Base-by-base conservation (phyloP, 192 early-diverging fungal species). In the Phycomyces nitens region DNA sequence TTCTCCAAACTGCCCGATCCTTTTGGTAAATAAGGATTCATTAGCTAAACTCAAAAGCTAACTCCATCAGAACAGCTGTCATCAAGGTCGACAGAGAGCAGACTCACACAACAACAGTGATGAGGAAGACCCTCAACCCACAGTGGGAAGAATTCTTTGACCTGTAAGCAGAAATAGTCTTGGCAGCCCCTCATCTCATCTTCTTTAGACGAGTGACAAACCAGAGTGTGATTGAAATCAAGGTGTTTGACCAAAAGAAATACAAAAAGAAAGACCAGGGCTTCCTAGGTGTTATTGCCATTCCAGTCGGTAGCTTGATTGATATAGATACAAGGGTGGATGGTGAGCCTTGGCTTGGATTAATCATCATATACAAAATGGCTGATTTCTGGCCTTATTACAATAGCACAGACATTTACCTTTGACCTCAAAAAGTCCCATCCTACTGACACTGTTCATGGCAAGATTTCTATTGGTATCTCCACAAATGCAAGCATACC, bases 201-300 rank as follows among this genome's bases (percentile, higher is more conserved):
- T 51, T 66, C 18, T 66, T 26, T 66, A 89, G 88, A 16, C 79
- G 78, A 69, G 86, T 89, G 18, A 80, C 80, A 34, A 87, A 87
- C 69, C 70, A 63, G 57, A 90, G 87, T 56, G 81, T 90, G n/a
- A 78, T 98, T 51, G 85, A 90, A 3, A 86, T 95, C 63, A 94
- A 98, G 79, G 88, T 98, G 39, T 98, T 95, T 82, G 95, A 98
- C 78, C 94, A 98, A 77, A 86, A 89, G 70, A 95, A 94, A 73
- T 98, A 92, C 77, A 94, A 95, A 69, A 92, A 84, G 77, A 88
- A 82, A 69, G 81, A 84, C 55, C 91, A 92, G 65, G 89, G 89
- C 40, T 98, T 98, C 61, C 77, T 96, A 29, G 93, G 94, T 20
- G 89, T 94, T 52, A 82, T 93, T 65, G 92, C 92, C 61, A 79